Evolutionary conservation across 2,329 filamentous ascomycete species (phyloP).

Genomic region (Aspergillus uvarum): DNA sequence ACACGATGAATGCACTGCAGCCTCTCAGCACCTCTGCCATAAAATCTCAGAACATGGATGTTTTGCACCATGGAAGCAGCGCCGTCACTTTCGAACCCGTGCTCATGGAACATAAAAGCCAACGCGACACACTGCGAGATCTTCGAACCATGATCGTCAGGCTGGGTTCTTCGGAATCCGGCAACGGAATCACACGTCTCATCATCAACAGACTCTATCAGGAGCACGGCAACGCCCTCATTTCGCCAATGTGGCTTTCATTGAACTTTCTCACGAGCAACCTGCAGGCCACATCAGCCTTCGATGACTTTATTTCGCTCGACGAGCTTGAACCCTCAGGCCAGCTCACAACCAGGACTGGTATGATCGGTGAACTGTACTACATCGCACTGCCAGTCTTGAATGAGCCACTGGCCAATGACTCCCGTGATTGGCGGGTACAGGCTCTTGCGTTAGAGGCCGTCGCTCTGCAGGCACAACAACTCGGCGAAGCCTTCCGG

Average conservation of each 20-base stretch:
- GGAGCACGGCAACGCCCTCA: constrained; percentile 57
- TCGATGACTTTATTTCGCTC: constrained; percentile 68
- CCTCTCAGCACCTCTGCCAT: constrained; percentile 24
- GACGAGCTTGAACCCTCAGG: constrained; percentile 35
- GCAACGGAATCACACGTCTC: constrained; percentile 57
- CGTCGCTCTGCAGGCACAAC: constrained; percentile 71
- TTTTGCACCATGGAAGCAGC: constrained; percentile 22
- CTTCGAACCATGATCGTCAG: constrained; percentile 62
- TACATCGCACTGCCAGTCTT: constrained; percentile 43
- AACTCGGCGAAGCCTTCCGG: constrained; percentile 67
- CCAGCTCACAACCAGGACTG: constrained; percentile 26
- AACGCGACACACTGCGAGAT: constrained; percentile 62
- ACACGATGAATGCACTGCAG: constrained; percentile 30
- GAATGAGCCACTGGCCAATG: constrained; percentile 39
- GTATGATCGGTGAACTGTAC: constrained; percentile 48
- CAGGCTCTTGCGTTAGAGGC: constrained; percentile 79
- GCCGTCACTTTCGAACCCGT: constrained; percentile 58
- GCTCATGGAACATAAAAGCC: constrained; percentile 64
- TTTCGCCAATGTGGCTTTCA: constrained; percentile 78
- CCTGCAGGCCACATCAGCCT: constrained; percentile 51
- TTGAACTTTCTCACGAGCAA: constrained; percentile 67
- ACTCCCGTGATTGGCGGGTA: constrained; percentile 64
- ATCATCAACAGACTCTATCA: constrained; percentile 65
- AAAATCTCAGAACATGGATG: constrained; percentile 28
- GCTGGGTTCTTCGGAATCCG: constrained; percentile 48